Base-by-base conservation (phyloP, 805 yeast species). In the Dipodascopsis uninucleata region DNA sequence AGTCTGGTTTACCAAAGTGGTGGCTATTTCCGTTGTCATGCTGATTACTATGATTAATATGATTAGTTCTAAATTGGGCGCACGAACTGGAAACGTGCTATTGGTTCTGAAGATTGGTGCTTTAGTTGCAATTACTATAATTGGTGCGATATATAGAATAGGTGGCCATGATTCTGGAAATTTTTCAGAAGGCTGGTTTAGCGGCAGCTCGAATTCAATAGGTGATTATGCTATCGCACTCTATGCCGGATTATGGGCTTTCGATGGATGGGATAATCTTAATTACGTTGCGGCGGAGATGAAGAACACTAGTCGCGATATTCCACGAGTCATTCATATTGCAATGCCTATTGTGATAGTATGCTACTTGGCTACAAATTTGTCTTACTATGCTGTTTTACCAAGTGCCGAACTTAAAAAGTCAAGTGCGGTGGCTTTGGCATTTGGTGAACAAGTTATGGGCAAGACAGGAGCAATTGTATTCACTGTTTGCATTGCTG, bases 341-440 rank as follows among this genome's bases (percentile, higher is more conserved):
- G 65, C 71, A 16, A 68, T 69, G 71, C 69, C 71, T 1, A 43
- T 59, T 1, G 73, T 69, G 7, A 64, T 66, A 18, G 14, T 55
- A 5, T 60, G 63, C 21, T 69, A 69, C 49, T 24, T 66, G 17
- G 43, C 61, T 16, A 66, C 68, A 12, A 69, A 68, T 44, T 20
- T 61, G 12, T 61, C 69, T 4, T 69, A 69, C 53, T 68, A 79
- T 61, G 88, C 87, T 3, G 90, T 86, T 37, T 85, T 88, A 31
- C 85, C 89, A 45, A 73, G 75, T 49, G 82, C 78, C 4, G 79
- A 72, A 33, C 51, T 68, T 9, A 56, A 58, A 18, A 38, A 50
- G 3, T 56, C 70, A 3, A 57, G 63, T 10, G 63, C 70, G 1
- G 68, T 69, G 3, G 69, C 69, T 3, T 45, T 68, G 28, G 54